These are phyloP conservation scores for Dryas drummondii DNA, from an alignment of 306 rosid genomes.

Conservation along the genomic window DNA sequence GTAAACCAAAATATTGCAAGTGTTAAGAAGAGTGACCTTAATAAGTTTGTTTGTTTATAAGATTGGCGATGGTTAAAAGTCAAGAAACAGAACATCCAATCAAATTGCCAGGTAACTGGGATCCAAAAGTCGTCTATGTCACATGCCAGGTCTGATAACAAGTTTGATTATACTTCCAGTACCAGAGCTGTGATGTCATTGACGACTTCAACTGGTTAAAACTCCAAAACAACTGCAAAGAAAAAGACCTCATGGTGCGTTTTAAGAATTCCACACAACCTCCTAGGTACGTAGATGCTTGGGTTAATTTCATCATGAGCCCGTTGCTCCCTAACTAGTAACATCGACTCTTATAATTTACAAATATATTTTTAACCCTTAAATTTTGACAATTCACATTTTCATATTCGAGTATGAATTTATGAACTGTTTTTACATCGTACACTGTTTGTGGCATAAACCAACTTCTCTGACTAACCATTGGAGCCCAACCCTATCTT, in stretches of 20 bases:
- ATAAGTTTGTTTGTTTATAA: background rate
- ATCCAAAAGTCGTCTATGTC: slow-evolving; percentile 38
- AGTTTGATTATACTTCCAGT: slow-evolving; percentile 9
- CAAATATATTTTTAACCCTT: too few relatives aligned
- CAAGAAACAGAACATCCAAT: slow-evolving; percentile 29
- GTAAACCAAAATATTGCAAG: slow-evolving; percentile 4
- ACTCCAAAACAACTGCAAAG: background rate
- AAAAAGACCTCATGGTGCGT: background rate
- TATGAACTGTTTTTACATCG: too few relatives aligned
- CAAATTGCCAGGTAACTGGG: slow-evolving; percentile 35
- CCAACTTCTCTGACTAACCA: background rate
- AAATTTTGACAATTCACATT: too few relatives aligned
- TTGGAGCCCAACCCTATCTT: slow-evolving; percentile 3
- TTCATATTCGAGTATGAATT: too few relatives aligned
- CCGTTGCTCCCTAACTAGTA: background rate
- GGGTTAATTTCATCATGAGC: background rate
- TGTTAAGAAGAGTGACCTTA: slow-evolving; percentile 19
- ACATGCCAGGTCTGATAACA: slow-evolving; percentile 41
- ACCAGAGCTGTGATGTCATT: background rate
- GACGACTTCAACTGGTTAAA: slow-evolving; percentile 12
- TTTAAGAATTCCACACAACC: background rate
- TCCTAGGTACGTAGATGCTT: background rate
- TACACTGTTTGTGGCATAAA: too few relatives aligned
- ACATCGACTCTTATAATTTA: too few relatives aligned
- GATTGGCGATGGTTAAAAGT: slow-evolving; percentile 19